phyloP scores from a whole-genome alignment of 352 stramenopile genomes.

The Pythium brassicae region DNA sequence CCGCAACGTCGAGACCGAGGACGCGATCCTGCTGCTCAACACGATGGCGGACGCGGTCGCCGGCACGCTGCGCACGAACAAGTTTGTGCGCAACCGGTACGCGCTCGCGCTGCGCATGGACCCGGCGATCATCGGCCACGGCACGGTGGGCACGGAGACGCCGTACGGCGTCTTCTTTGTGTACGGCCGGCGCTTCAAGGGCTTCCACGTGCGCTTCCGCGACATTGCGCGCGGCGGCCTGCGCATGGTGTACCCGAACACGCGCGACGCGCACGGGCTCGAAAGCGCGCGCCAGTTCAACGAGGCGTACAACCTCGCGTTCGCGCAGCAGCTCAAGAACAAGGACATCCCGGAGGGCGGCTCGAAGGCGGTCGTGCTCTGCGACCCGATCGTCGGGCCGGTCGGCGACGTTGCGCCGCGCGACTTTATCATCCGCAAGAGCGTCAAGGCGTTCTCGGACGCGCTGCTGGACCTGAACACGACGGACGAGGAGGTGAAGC shows the following conservation, averaged over 20 bases:
- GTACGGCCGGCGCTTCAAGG: slow-evolving; percentile 95
- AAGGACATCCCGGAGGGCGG: slow-evolving; percentile 85
- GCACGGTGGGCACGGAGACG: slow-evolving; percentile 80
- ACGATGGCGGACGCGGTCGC: slow-evolving; percentile 72
- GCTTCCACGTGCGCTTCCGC: slow-evolving; percentile 83
- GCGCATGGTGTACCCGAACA: slow-evolving; percentile 72
- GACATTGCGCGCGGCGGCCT: slow-evolving; percentile 79
- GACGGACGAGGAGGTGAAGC: not conserved
- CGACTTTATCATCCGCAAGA: slow-evolving; percentile 94
- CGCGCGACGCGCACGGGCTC: slow-evolving; percentile 48
- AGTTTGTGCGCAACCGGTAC: slow-evolving; percentile 79
- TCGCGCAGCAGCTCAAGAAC: slow-evolving; percentile 86
- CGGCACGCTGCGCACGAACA: slow-evolving; percentile 78
- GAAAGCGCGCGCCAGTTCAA: slow-evolving; percentile 79
- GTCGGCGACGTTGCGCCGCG: slow-evolving; percentile 72
- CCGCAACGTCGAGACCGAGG: slow-evolving; percentile 66
- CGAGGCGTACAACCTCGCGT: slow-evolving; percentile 82
- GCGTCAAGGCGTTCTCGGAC: slow-evolving; percentile 95
- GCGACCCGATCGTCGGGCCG: slow-evolving; percentile 67
- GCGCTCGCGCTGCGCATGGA: slow-evolving; percentile 76
- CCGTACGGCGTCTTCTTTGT: slow-evolving; percentile 97
- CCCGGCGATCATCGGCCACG: slow-evolving; percentile 75
- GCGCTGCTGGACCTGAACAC: slow-evolving; percentile 76
- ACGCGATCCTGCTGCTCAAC: slow-evolving; percentile 74
- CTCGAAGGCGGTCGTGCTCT: slow-evolving; percentile 81